phyloP scores from a whole-genome alignment of 768 basidiomycete genomes.

The Amanita exitialis region DNA sequence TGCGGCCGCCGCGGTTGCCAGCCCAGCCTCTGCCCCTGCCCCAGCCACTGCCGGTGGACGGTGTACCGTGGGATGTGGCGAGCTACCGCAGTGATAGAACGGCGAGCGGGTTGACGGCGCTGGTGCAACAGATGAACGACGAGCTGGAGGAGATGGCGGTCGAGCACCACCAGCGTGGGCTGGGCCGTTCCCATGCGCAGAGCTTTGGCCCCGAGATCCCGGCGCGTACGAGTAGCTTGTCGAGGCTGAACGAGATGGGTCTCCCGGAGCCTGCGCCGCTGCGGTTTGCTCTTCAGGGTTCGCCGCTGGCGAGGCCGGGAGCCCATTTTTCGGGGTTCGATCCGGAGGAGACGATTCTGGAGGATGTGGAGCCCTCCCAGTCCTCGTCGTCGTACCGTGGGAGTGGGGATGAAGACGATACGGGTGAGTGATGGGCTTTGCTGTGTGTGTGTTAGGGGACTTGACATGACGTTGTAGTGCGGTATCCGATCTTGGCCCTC shows the following conservation, averaged over 20 bases:
- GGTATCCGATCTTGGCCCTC: background rate
- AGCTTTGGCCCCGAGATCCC: background rate
- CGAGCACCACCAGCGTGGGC: slow-evolving; percentile 16
- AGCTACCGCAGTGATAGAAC: slow-evolving; percentile 20
- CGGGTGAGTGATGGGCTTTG: slow-evolving; percentile 22
- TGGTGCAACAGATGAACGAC: slow-evolving; percentile 40
- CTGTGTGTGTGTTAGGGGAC: background rate
- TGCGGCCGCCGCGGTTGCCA: too few species aligned
- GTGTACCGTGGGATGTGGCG: slow-evolving; percentile 24
- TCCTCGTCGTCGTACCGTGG: slow-evolving; percentile 26
- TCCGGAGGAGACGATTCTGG: slow-evolving; percentile 32
- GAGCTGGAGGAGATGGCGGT: slow-evolving; percentile 35
- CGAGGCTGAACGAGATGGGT: slow-evolving; percentile 8
- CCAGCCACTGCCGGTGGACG: too few species aligned
- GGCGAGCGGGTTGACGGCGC: slow-evolving; percentile 36
- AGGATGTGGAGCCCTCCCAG: slow-evolving; percentile 36
- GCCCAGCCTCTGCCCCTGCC: too few species aligned
- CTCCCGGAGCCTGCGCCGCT: slow-evolving; percentile 21
- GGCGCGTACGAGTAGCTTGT: background rate
- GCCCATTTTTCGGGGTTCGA: slow-evolving; percentile 26
- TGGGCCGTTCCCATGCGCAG: slow-evolving; percentile 20
- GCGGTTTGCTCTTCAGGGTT: slow-evolving; percentile 29
- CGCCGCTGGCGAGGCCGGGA: slow-evolving; percentile 13
- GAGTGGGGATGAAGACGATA: slow-evolving; percentile 24
- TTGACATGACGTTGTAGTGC: background rate